These are phyloP conservation scores for Cryptococcus sp. DNA, from an alignment of 1,284 basidiomycete genomes.

Conservation along the genomic window DNA sequence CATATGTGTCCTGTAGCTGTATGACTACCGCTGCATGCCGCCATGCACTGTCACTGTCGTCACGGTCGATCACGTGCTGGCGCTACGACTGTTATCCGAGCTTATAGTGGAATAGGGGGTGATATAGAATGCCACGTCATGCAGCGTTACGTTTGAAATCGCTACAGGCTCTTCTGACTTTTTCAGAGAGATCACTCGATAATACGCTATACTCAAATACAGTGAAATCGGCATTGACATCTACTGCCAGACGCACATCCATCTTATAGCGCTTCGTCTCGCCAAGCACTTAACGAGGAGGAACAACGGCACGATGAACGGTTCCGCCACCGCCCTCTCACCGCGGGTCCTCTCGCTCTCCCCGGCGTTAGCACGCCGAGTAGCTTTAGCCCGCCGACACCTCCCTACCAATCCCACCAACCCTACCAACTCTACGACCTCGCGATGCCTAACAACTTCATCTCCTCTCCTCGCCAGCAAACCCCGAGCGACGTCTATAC, in stretches of 20 bases:
- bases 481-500: slow-evolving; percentile 1
- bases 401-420: background rate
- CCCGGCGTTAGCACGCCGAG: slow-evolving; percentile 30
- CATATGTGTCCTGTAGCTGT: too few relatives aligned
- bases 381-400: slow-evolving; percentile 19
- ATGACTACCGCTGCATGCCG: too few relatives aligned
- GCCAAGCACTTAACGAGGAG: too few relatives aligned
- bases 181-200: background rate
- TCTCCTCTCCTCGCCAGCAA: slow-evolving; percentile 3
- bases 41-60: too few relatives aligned
- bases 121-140: background rate
- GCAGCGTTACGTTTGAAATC: background rate
- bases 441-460: slow-evolving; percentile 8
- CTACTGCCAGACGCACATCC: background rate
- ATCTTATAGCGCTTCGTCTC: too few relatives aligned
- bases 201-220: too few relatives aligned
- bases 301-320: too few relatives aligned
- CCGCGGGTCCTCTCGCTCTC: slow-evolving; percentile 10
- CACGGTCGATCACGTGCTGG: too few relatives aligned
- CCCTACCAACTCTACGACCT: background rate
- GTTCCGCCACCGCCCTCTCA: too few relatives aligned
- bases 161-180: slow-evolving; percentile 1
- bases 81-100: too few relatives aligned
- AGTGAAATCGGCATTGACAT: too few relatives aligned
- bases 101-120: background rate